Base-by-base conservation (phyloP, 176 grass and related monocot genomes). In the Neostapfia colusana region DNA sequence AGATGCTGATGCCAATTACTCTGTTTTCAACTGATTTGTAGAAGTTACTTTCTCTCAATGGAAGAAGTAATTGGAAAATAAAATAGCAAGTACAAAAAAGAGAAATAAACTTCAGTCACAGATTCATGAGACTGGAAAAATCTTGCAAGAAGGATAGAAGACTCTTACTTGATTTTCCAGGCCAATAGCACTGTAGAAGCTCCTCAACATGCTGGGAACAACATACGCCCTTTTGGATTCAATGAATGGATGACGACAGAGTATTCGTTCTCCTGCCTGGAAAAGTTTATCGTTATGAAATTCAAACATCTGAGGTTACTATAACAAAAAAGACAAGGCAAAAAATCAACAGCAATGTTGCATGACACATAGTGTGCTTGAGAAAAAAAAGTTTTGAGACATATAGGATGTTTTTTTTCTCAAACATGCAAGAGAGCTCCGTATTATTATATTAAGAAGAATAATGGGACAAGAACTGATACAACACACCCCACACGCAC, bases 171-270 rank as follows among this genome's bases (percentile, higher is more conserved):
- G 95, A 89, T 67, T 10, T 88, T 27, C 95, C 95, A 60, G 89
- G 80, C 83, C 91, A 99, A 78, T 95, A 95, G 81, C 92, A 99
- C 51, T 83, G 87, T 51, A 92, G 87, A 79, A 99, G 89, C 87
- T 99, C 95, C 77, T 99, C 92, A 62, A 95, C 95, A 70, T 62
- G 76, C 60, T 99, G 91, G 50, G 89, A 44, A 92, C 91, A 83
- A 95, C 91, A 83, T 95, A 95, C 55, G 89, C 95, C 74, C 95
- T 95, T 81, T 99, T 99, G 34, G 95, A 99, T 86, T 99, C 91
- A 88, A 83, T 85, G 73, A 99, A 99, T 31, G 95, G 95, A 55
- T 99, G 92, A 23, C 92, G 85, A 59, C 95, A 99, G 21, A 99
- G 83, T 85, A 95, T 92, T 44, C 91, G 85, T 62, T 99, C 87